Base-by-base conservation (phyloP, 2,329 filamentous ascomycete genomes). In the Aspergillus arachidicola region DNA sequence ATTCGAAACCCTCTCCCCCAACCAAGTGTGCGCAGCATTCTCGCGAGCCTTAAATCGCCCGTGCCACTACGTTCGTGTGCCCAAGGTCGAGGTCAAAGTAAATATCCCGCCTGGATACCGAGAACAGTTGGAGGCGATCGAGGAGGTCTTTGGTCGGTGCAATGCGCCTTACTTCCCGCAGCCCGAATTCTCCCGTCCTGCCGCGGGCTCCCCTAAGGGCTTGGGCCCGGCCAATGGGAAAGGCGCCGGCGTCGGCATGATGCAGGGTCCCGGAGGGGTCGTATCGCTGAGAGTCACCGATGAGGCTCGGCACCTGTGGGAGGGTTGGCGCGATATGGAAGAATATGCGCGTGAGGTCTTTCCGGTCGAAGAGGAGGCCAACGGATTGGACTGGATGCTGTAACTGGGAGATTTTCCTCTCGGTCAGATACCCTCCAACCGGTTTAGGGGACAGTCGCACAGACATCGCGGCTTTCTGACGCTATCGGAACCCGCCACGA, bases 321-420 rank as follows among this genome's bases (percentile, higher is more conserved):
- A 96, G 75, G 95, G 93, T 4, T 93, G 93, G 69, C 86, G 95
- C 60, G 91, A 92, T 34, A 86, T 98, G 69, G 93, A 97, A 75
- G 95, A 98, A 78, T 99, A 98, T 76, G 94, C 94, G 1, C 86
- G 91, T 56, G 95, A 98, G 76, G 93, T 96, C 32, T 98, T 98
- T 72, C 92, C 93, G 0, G 85, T 97, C 14, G 95, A 99, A 78
- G 95, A 99, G 80, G 91, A 94, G 70, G 93, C 93, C 36, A 98
- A 98, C 75, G 94, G 94, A 6, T 81, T 95, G 73, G 92, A 91
- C 19, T 99, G 95, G 95, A 98, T 97, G 94, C 67, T 80, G 58
- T 80, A 64, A 72, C 66, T 63, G 66, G 34, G 48, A 50, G 41
- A 64, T 60, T 55, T 60, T 65, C 53, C 58, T 60, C 58, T 62